These are phyloP conservation scores for Suillus variegatus DNA, from an alignment of 768 basidiomycete genomes.

Conservation along the genomic window DNA sequence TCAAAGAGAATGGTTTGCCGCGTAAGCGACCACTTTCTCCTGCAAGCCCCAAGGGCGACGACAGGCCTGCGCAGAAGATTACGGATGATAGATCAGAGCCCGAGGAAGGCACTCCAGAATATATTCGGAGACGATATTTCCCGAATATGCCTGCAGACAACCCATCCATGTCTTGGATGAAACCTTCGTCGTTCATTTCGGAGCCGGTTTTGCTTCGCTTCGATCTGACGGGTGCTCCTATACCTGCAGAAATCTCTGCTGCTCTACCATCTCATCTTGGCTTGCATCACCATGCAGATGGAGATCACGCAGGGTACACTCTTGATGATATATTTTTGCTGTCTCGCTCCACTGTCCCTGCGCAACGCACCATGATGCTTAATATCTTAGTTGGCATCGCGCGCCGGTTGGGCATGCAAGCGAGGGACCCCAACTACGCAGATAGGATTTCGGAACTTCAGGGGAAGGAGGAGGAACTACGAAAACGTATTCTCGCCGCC, in stretches of 20 bases:
- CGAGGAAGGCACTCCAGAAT: slow-evolving; percentile 77
- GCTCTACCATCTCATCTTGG: slow-evolving; percentile 82
- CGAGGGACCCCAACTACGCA: background rate
- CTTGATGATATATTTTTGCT: slow-evolving; percentile 83
- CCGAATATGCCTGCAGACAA: slow-evolving; percentile 68
- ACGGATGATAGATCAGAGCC: slow-evolving; percentile 29
- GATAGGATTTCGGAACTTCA: slow-evolving; percentile 16
- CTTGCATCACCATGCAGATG: slow-evolving; percentile 87
- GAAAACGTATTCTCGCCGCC: slow-evolving; percentile 65
- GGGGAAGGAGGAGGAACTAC: slow-evolving; percentile 42
- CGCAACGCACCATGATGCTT: slow-evolving; percentile 83
- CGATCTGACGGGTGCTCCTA: slow-evolving; percentile 71
- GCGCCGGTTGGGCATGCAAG: slow-evolving; percentile 30
- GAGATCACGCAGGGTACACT: slow-evolving; percentile 80
- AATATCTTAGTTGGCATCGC: slow-evolving; percentile 66
- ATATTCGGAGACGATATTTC: slow-evolving; percentile 84
- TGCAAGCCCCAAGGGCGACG: slow-evolving; percentile 5
- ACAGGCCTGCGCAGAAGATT: too few species aligned
- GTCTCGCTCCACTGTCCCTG: slow-evolving; percentile 77
- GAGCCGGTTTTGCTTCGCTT: slow-evolving; percentile 54
- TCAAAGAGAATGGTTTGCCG: slow-evolving; percentile 25
- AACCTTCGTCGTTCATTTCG: slow-evolving; percentile 20
- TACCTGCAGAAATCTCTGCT: slow-evolving; percentile 54
- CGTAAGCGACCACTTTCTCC: slow-evolving; percentile 13
- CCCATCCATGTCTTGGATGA: slow-evolving; percentile 82